Evolutionary conservation across 208 protist genomes (phyloP).

Genomic region (Vickermania spadyakhi): DNA sequence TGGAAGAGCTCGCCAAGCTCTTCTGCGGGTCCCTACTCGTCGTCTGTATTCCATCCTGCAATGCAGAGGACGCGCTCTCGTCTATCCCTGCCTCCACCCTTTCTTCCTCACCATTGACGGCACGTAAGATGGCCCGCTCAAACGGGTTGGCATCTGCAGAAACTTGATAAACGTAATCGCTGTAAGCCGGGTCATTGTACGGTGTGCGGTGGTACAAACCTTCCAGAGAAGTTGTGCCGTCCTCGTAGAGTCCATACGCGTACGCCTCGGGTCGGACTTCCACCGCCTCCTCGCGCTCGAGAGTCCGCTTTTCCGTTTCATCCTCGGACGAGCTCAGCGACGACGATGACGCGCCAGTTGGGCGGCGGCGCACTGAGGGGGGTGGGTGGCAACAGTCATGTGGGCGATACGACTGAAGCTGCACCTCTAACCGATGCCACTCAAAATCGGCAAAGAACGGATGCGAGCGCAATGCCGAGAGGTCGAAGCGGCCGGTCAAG

Average conservation of each 20-base stretch:
- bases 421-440: slow-evolving; percentile 15
- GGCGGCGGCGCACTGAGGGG: not conserved
- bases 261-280: slow-evolving; percentile 2
- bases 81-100: not conserved
- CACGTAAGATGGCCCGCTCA: slow-evolving; percentile 35
- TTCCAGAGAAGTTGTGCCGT: slow-evolving; percentile 37
- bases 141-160: slow-evolving; percentile 79
- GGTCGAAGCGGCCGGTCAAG: not conserved
- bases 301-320: not conserved
- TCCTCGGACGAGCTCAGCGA: not conserved
- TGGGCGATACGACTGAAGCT: not conserved
- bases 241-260: slow-evolving; percentile 11
- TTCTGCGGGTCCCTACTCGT: not conserved
- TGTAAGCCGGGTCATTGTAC: slow-evolving; percentile 50
- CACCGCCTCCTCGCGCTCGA: slow-evolving; percentile 1
- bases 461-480: slow-evolving; percentile 11
- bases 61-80: no score
- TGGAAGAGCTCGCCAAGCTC: no score
- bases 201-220: slow-evolving; percentile 39
- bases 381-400: slow-evolving; percentile 27
- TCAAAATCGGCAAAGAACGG: slow-evolving; percentile 60
- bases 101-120: not conserved
- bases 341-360: not conserved
- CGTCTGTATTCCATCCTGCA: no score
- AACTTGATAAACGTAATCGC: slow-evolving; percentile 67